Percentiles rank a stretch among this genome's conserved stretches.
phyloP scores from a whole-genome alignment of 306 rosid species.

The Macrotyloma uniflorum region DNA sequence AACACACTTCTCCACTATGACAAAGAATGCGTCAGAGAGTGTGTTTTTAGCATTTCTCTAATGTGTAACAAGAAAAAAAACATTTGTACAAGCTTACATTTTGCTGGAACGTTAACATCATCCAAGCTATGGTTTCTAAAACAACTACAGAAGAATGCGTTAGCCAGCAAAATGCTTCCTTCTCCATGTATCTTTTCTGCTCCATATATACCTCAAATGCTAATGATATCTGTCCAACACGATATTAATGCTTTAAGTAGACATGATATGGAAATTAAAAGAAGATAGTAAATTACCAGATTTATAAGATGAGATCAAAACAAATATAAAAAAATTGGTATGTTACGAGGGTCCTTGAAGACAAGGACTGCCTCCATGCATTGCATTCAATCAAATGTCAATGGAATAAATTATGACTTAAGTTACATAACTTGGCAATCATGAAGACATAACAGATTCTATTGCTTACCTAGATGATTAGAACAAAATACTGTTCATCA shows the following conservation, averaged over 20 bases:
- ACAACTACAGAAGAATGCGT: constrained; percentile 25
- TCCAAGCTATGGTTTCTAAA: constrained; percentile 29
- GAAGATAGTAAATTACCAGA: background rate
- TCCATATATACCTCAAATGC: constrained; percentile 3
- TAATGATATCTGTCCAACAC: background rate
- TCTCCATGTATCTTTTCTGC: background rate
- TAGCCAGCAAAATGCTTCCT: constrained; percentile 19
- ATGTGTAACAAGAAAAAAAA: background rate
- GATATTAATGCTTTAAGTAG: constrained; percentile 17
- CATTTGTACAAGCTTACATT: background rate
- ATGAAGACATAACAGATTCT: background rate
- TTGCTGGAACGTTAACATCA: constrained; percentile 16
- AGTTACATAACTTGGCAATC: background rate
- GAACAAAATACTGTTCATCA: background rate
- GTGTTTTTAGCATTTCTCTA: background rate
- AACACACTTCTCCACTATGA: background rate
- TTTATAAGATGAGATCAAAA: background rate
- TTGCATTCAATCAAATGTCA: background rate
- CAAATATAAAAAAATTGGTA: background rate
- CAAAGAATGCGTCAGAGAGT: background rate
- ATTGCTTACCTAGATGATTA: background rate
- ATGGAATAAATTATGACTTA: background rate
- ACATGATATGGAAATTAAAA: background rate
- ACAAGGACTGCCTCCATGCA: background rate
- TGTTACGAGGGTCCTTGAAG: background rate